phyloP scores from a whole-genome alignment of 176 grass and related monocot species.

The Echinochloa phyllopogon region DNA sequence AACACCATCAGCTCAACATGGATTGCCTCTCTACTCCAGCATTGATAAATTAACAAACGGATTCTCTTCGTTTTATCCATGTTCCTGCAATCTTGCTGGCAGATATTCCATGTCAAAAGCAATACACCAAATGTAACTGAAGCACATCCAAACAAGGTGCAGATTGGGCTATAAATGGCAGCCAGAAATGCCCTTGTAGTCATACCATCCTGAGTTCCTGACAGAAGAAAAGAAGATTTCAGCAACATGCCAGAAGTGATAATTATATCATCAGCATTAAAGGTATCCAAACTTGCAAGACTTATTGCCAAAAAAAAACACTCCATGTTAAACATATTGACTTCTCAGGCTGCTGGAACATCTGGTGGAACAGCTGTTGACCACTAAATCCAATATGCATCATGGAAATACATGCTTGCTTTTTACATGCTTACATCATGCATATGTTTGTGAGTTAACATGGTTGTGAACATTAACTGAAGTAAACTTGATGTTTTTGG shows the following conservation, averaged over 20 bases:
- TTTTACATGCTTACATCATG: slow-evolving; percentile 6
- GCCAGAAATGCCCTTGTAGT: slow-evolving; percentile 29
- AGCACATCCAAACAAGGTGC: neutral
- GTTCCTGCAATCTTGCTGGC: slow-evolving; percentile 16
- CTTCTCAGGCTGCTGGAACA: neutral
- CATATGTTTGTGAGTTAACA: neutral
- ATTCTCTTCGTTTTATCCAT: slow-evolving; percentile 15
- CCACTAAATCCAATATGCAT: neutral
- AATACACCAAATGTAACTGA: slow-evolving; percentile 1
- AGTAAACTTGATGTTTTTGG: neutral
- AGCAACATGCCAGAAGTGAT: neutral
- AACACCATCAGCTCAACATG: neutral
- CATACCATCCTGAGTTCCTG: slow-evolving; percentile 24
- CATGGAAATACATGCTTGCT: slow-evolving; percentile 15
- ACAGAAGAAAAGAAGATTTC: slow-evolving; percentile 10
- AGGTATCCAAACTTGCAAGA: neutral
- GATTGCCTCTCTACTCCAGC: slow-evolving; percentile 30
- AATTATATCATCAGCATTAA: neutral
- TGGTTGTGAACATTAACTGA: neutral
- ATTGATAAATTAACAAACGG: neutral
- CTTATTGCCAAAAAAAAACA: neutral
- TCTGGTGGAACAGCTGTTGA: neutral
- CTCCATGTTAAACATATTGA: neutral
- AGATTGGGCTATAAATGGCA: slow-evolving; percentile 32
- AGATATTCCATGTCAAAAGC: neutral